Conservation (phyloP, 1,284 basidiomycete species). For the Leccinum insolens region DNA sequence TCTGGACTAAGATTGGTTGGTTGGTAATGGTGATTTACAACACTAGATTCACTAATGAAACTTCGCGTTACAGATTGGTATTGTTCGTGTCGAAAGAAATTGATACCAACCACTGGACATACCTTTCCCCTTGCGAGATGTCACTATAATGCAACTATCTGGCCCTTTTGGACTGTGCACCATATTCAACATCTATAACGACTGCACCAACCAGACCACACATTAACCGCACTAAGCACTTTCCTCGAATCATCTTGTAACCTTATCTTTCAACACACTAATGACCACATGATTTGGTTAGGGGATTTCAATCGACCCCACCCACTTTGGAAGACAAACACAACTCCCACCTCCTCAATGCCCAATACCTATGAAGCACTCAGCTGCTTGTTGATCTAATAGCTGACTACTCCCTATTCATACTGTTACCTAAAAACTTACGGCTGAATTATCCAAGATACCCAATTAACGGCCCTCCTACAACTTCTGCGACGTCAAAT, state of each 20-base stretch:
- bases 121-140: too few species aligned
- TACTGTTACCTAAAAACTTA: constrained; percentile 1
- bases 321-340: constrained; percentile 42
- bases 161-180: too few species aligned
- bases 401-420: background rate
- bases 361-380: constrained; percentile 2
- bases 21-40: too few species aligned
- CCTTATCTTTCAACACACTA: background rate
- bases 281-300: constrained; percentile 26
- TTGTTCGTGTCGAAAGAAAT: too few species aligned
- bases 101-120: too few species aligned
- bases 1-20: too few species aligned
- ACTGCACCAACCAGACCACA: background rate
- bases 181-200: constrained; percentile 7
- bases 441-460: background rate
- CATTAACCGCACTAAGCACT: background rate
- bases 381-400: background rate
- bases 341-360: constrained; percentile 28
- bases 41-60: too few species aligned
- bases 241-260: background rate
- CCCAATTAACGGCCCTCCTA: too few species aligned
- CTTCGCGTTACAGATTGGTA: too few species aligned
- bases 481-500: background rate
- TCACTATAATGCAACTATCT: too few species aligned
- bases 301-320: constrained; percentile 36